Percentiles rank a stretch among this genome's conserved stretches.
phyloP scores from a whole-genome alignment of 2,329 filamentous ascomycete genomes.

The Penicillium sp. region DNA sequence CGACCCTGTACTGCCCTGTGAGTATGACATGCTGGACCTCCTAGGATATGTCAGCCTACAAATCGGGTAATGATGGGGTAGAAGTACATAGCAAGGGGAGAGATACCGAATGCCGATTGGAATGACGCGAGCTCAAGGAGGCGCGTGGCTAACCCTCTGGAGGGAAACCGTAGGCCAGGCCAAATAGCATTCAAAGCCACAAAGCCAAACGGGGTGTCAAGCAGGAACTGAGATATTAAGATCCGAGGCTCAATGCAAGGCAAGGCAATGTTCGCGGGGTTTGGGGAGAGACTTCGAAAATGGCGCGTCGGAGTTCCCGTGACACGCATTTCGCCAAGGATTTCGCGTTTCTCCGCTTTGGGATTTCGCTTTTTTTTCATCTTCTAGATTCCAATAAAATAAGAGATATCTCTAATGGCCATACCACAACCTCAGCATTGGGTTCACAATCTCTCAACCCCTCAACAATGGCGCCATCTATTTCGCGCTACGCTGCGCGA shows the following conservation, averaged over 20 bases:
- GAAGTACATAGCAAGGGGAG: constrained; percentile 12
- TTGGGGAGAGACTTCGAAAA: constrained; percentile 13
- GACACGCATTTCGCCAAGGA: constrained; percentile 21
- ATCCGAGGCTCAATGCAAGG: constrained; percentile 19
- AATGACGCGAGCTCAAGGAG: constrained; percentile 28
- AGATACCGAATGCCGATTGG: constrained; percentile 25
- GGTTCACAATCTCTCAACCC: constrained; percentile 14
- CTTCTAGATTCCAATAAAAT: background rate
- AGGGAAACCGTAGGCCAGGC: constrained; percentile 19
- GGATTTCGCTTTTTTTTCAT: background rate
- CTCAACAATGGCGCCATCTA: constrained; percentile 42
- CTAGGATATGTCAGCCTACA: constrained; percentile 5
- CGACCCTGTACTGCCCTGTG: constrained; percentile 38
- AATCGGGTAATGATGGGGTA: constrained; percentile 12
- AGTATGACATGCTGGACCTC: constrained; percentile 34
- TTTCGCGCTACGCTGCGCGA: constrained; percentile 58
- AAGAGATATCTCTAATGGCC: background rate
- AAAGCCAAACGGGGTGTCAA: constrained; percentile 6
- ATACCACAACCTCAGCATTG: constrained; percentile 15
- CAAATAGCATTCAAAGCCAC: constrained; percentile 15
- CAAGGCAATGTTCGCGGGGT: constrained; percentile 20
- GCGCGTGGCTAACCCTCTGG: constrained; percentile 31
- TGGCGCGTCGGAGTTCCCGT: constrained; percentile 24
- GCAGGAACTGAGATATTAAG: constrained; percentile 1
- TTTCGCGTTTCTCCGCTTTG: constrained; percentile 25